Conservation (phyloP, 305 asterid species). For the Lippia alba region DNA sequence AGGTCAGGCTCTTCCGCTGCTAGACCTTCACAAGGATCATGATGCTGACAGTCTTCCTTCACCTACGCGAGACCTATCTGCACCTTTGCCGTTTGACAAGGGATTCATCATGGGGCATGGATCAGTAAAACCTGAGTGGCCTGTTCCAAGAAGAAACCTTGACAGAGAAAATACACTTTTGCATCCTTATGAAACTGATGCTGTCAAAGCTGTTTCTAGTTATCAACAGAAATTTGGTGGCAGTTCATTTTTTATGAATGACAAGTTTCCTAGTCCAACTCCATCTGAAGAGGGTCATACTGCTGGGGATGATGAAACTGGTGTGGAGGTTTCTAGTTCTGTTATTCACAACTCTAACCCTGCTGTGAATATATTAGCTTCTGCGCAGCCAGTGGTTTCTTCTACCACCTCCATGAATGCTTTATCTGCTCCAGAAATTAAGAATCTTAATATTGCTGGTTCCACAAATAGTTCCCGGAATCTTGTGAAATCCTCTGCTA, state of each 20-base stretch:
- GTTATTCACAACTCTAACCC: slow-evolving; percentile 34
- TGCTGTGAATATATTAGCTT: slow-evolving; percentile 38
- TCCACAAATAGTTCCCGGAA: slow-evolving; percentile 45
- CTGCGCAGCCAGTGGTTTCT: slow-evolving; percentile 48
- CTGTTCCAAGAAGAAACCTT: slow-evolving; percentile 56
- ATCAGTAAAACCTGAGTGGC: slow-evolving; percentile 77
- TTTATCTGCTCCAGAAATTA: slow-evolving; percentile 46
- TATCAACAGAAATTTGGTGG: slow-evolving; percentile 92
- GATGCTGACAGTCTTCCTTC: slow-evolving; percentile 97
- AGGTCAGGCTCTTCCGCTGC: slow-evolving; percentile 68
- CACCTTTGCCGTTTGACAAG: slow-evolving; percentile 57
- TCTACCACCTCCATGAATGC: slow-evolving; percentile 45
- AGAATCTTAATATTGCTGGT: slow-evolving; percentile 41
- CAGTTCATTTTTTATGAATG: slow-evolving; percentile 60
- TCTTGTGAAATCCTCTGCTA: slow-evolving; percentile 56
- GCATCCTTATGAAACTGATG: slow-evolving; percentile 94
- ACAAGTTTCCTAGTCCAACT: slow-evolving; percentile 93
- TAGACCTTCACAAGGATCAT: slow-evolving; percentile 94
- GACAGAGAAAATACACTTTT: slow-evolving; percentile 47
- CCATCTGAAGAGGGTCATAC: slow-evolving; percentile 84
- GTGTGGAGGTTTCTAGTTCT: slow-evolving; percentile 78
- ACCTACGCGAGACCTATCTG: slow-evolving; percentile 76
- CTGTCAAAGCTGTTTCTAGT: slow-evolving; percentile 89
- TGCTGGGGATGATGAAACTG: slow-evolving; percentile 62
- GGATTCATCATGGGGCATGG: slow-evolving; percentile 52